Conservation (phyloP, 2,329 filamentous ascomycete genomes). For the Ampelomyces quisqualis region DNA sequence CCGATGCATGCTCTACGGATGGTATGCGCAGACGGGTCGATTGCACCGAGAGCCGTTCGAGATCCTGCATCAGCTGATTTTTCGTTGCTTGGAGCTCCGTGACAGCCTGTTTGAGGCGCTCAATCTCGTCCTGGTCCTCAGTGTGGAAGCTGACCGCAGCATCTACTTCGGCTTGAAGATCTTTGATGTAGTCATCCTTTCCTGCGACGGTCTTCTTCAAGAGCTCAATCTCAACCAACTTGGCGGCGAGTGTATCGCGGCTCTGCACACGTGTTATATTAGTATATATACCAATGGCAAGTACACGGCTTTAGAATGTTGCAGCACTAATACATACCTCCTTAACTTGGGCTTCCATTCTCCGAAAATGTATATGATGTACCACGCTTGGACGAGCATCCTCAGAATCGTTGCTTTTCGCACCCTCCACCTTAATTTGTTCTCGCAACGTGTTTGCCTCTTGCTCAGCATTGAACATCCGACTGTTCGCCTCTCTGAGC, state of each 20-base stretch:
- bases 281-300: not conserved
- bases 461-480: slow-evolving; percentile 28
- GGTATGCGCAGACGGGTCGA: slow-evolving; percentile 23
- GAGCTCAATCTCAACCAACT: slow-evolving; percentile 24
- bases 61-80: slow-evolving; percentile 36
- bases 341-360: slow-evolving; percentile 36
- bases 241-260: slow-evolving; percentile 20
- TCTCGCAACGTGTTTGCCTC: slow-evolving; percentile 27
- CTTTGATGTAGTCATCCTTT: slow-evolving; percentile 23
- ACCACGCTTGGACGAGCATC: slow-evolving; percentile 35
- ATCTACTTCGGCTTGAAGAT: slow-evolving; percentile 22
- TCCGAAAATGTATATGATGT: slow-evolving; percentile 37
- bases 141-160: slow-evolving; percentile 15
- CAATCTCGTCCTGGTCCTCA: slow-evolving; percentile 30
- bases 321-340: slow-evolving; percentile 10
- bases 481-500: slow-evolving; percentile 31
- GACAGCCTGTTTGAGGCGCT: slow-evolving; percentile 24
- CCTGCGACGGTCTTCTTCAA: slow-evolving; percentile 16
- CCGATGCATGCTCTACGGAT: slow-evolving; percentile 27
- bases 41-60: slow-evolving; percentile 31
- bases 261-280: slow-evolving; percentile 1
- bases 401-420: slow-evolving; percentile 33
- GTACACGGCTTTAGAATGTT: too few species aligned
- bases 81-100: slow-evolving; percentile 31
- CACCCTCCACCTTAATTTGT: slow-evolving; percentile 28